Percentiles rank a stretch among this genome's conserved stretches.
Evolutionary conservation across 805 yeast species (phyloP).

Genomic region (Hanseniaspora taiwanica): DNA sequence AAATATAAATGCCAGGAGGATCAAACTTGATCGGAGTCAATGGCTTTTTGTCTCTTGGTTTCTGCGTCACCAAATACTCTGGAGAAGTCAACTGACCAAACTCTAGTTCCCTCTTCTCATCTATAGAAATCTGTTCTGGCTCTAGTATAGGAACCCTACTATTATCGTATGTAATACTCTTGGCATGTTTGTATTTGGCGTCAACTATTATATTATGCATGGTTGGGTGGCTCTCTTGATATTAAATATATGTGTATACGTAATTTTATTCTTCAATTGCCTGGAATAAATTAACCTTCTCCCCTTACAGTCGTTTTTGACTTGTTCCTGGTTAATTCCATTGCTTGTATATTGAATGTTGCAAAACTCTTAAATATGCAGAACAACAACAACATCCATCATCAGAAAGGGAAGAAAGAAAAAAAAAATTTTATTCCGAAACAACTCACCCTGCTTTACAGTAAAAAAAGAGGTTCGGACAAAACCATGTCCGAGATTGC

Average conservation of each 20-base stretch:
- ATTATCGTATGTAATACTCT: slow-evolving; percentile 10
- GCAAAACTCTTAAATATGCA: background rate
- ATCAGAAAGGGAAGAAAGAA: no score
- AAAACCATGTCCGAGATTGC: background rate
- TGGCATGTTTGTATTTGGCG: slow-evolving; percentile 3
- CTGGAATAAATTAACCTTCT: no score
- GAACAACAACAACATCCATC: no score
- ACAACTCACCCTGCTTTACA: background rate
- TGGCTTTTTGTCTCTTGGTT: slow-evolving; percentile 41
- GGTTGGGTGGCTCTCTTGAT: no score
- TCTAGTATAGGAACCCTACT: slow-evolving; percentile 24
- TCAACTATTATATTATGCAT: slow-evolving; percentile 7
- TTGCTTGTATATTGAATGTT: background rate
- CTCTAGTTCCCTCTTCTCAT: slow-evolving; percentile 42
- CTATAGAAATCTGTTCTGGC: slow-evolving; percentile 23
- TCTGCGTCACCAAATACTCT: slow-evolving; percentile 51
- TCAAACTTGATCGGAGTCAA: slow-evolving; percentile 52
- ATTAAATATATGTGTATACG: background rate
- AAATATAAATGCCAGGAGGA: slow-evolving; percentile 75
- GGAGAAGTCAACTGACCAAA: slow-evolving; percentile 56
- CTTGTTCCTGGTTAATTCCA: background rate
- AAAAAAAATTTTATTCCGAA: no score
- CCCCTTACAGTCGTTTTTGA: background rate
- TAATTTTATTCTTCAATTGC: background rate
- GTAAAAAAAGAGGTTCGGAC: no score